Evolutionary conservation across 768 basidiomycete species (phyloP), one percentile per base, ranked within the genome.

Genomic region (Lactifluus piperatus): DNA sequence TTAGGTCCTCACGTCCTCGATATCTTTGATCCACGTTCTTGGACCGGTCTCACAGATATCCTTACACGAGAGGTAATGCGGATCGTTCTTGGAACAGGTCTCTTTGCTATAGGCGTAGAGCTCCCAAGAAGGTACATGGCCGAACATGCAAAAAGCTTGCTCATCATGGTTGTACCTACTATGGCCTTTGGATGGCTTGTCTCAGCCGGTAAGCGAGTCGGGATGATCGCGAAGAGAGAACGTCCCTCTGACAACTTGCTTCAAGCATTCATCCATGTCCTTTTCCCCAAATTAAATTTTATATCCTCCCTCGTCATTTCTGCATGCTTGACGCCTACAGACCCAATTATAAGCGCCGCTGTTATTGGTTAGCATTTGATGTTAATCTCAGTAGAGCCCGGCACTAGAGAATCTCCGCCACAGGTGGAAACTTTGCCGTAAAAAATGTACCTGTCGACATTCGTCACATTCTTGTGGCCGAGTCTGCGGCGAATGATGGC

Each of bases 101-200:
- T 98, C 1, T 99, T 99, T 66, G 90, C 94, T 7, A 91, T 97
- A 32, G 95, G 95, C 2, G 91, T 95, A 26, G 94, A 99, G 70
- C 76, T 98, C 34, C 94, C 95, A 0, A 76, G 81, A 56, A 81
- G 84, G 1, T 97, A 97, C 74, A 83, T 97, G 78, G 76, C 76
- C 26, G 78, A 84, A 29, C 91, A 95, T 66, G 88, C 81, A 43
- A 85, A 79, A 65, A 82, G 89, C 39, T 72, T 91, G 0, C 59
- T 84, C 3, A 69, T 80, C 41, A 81, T 90, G 81, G 83, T 91
- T 18, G 78, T 91, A 0, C 88, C 89, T 2, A 90, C 88, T 1
- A 91, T 91, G 89, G 85, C 86, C 18, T 81, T 87, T 64, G 86
- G 88, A 41, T 88, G 94, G 94, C 57, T 93, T 58, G 75, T 88